Evolutionary conservation across 306 rosid genomes (phyloP), one percentile per base, ranked within the genome.

Genomic region (Medicago lupulina): DNA sequence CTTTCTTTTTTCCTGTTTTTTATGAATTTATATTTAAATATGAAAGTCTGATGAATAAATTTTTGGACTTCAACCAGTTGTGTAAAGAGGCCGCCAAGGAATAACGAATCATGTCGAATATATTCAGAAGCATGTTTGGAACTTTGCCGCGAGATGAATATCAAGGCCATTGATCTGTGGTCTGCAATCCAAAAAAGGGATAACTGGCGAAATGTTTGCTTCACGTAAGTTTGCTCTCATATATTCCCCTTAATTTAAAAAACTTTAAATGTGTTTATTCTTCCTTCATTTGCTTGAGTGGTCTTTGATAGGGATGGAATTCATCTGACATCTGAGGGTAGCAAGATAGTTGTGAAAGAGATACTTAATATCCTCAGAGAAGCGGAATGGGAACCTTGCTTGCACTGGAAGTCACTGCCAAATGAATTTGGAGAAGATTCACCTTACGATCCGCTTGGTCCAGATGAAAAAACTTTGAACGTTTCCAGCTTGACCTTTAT

Each of bases 111-210:
- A 0, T 86, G 91, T 74, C 54, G 86, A 70, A 79, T 75, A 50
- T 94, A 94, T 63, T 89, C 97, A 64, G 94, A 91, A 69, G 97
- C 96, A 28, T 89, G 94, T 76, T 4, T 87, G 74, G 81, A 87
- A 74, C 67, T 91, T 1, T 91, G 91, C 81, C 73, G 75, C 12
- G 96, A 86, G 80, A 79, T 88, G 82, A 77, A 86, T 47, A 73
- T 91, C 64, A 85, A 89, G 66, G 90, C 78, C 55, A 76, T 91
- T 67, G 90, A 93, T 79, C 47, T 93, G 4, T 91, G 88, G 89
- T 83, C 84, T 75, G 79, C 87, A 11, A 41, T 93, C 57, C 94
- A 91, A 75, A 81, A 83, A 74, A 83, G 75, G 66, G 71, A 83
- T 44, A 84, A 87, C 71, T 91, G 97, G 98, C 68, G 28, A 28